Conservation (phyloP, 2,329 filamentous ascomycete species). For the Talaromyces rugulosus region DNA sequence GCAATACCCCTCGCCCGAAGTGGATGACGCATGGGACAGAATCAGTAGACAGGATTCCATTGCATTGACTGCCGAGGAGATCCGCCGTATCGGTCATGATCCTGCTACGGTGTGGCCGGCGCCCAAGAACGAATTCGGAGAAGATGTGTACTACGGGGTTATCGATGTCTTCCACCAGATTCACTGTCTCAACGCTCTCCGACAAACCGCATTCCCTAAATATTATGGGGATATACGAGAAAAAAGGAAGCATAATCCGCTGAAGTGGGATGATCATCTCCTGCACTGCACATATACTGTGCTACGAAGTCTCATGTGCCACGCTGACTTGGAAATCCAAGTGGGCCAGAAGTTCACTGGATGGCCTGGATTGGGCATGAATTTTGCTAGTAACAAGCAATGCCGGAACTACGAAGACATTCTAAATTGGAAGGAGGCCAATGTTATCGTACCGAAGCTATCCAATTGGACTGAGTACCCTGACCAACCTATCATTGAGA, state of each 20-base stretch:
- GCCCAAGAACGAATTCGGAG: background rate
- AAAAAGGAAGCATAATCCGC: background rate
- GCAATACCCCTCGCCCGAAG: background rate
- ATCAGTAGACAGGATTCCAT: background rate
- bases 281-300: background rate
- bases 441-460: background rate
- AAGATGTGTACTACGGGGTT: background rate
- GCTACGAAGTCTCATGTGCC: background rate
- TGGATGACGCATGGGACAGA: background rate
- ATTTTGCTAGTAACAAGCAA: background rate
- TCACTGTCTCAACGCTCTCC: background rate
- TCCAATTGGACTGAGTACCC: background rate
- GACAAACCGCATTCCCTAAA: background rate
- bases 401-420: conserved; percentile 1
- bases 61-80: background rate
- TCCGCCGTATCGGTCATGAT: background rate
- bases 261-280: background rate
- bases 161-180: background rate
- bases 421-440: background rate
- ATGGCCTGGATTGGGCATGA: background rate
- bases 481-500: background rate
- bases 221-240: background rate
- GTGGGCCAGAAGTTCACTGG: background rate
- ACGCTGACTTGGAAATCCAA: background rate
- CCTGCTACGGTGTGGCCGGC: background rate